Percentiles rank a stretch among this genome's conserved stretches.
These are phyloP conservation scores for Jaltomata sinuosa DNA, from an alignment of 257 asterid species.

Conservation along the genomic window DNA sequence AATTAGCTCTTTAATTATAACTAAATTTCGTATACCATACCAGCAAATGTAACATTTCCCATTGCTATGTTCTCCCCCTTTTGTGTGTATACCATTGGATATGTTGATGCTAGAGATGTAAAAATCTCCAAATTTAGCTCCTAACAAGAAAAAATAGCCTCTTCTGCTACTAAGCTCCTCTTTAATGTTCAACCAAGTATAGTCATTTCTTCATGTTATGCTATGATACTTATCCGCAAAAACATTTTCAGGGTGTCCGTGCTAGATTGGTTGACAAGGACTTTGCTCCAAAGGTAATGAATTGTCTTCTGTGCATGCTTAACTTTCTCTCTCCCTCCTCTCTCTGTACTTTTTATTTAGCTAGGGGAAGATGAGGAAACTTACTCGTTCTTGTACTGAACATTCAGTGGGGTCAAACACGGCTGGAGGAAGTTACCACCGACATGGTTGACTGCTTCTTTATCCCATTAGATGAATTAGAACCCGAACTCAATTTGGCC, in stretches of 20 bases:
- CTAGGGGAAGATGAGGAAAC: background rate
- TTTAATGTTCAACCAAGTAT: background rate
- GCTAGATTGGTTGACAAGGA: slow-evolving; percentile 92
- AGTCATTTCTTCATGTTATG: background rate
- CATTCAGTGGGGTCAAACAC: slow-evolving; percentile 68
- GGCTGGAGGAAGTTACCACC: slow-evolving; percentile 63
- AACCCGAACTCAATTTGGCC: slow-evolving; percentile 70
- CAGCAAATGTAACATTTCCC: too few relatives aligned
- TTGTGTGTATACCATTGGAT: too few relatives aligned
- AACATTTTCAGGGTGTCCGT: slow-evolving; percentile 65
- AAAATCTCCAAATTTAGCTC: too few relatives aligned
- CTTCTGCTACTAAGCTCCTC: background rate
- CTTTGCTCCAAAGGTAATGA: slow-evolving; percentile 83
- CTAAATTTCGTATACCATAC: too few relatives aligned
- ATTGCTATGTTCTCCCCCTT: too few relatives aligned
- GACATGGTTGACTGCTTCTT: slow-evolving; percentile 63
- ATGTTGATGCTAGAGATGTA: too few relatives aligned
- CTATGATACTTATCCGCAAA: background rate
- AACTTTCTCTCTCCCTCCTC: background rate
- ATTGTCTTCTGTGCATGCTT: background rate
- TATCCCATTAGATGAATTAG: slow-evolving; percentile 52
- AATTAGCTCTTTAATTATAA: too few relatives aligned
- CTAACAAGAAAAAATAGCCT: background rate
- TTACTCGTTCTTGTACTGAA: background rate
- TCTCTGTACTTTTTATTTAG: background rate